These are phyloP conservation scores for Lumnitzera littorea DNA, from an alignment of 345 rosid species.

Conservation along the genomic window DNA sequence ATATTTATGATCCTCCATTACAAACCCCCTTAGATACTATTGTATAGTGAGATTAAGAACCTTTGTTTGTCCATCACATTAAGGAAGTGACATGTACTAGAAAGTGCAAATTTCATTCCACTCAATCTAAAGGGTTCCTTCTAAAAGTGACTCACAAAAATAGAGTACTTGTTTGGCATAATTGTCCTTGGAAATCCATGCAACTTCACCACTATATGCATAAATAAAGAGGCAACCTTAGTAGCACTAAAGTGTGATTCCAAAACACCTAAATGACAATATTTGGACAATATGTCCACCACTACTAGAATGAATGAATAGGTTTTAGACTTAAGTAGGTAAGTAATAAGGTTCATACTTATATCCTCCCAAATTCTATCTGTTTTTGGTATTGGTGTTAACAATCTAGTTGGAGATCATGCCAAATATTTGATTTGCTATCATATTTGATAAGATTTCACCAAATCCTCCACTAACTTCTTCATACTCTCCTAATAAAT, in stretches of 20 bases:
- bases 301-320: not conserved
- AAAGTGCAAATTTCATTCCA: not conserved
- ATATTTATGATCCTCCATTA: not conserved
- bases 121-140: not conserved
- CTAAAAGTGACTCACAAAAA: constrained; percentile 6
- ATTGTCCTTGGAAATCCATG: constrained; percentile 3
- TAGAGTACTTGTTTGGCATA: not conserved
- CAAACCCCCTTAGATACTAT: not conserved
- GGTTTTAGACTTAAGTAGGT: not conserved
- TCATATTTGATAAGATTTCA: not conserved
- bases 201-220: not conserved
- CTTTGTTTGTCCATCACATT: not conserved
- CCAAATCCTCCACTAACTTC: not conserved
- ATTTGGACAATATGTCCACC: constrained; percentile 1
- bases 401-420: not conserved
- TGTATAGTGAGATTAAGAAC: not conserved
- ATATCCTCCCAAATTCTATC: not conserved
- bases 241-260: not conserved
- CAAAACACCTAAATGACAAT: not conserved
- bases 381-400: not conserved
- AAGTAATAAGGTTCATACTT: not conserved
- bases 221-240: not conserved
- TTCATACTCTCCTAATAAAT: not conserved
- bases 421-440: not conserved
- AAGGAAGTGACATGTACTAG: not conserved